These are phyloP conservation scores for Trichoderma asperellum DNA, from an alignment of 2,329 filamentous ascomycete genomes.

Conservation along the genomic window DNA sequence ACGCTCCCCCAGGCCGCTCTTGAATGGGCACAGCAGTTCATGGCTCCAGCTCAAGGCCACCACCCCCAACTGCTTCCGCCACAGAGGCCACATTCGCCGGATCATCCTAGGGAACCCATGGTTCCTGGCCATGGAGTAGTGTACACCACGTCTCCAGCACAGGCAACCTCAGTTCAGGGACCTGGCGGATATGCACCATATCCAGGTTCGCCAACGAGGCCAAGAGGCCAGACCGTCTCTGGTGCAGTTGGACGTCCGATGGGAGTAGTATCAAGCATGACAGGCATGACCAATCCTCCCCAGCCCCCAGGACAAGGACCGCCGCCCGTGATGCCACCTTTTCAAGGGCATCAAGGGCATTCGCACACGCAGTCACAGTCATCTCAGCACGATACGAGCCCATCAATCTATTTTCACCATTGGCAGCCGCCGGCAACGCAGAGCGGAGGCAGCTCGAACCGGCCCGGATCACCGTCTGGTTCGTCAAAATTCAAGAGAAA, in stretches of 20 bases:
- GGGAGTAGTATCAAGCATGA: constrained; percentile 45
- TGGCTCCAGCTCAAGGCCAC: constrained; percentile 55
- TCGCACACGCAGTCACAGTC: constrained; percentile 57
- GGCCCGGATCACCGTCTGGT: constrained; percentile 75
- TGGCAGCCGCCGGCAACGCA: constrained; percentile 82
- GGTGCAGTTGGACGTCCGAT: constrained; percentile 46
- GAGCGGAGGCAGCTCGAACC: constrained; percentile 61
- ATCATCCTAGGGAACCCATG: constrained; percentile 58
- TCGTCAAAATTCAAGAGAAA: constrained; percentile 63
- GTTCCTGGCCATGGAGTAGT: constrained; percentile 46
- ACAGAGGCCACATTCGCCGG: constrained; percentile 56
- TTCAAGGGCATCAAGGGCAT: constrained; percentile 43
- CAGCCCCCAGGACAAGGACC: constrained; percentile 38
- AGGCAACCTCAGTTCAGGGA: constrained; percentile 41
- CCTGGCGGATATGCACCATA: constrained; percentile 50
- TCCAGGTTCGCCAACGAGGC: constrained; percentile 55
- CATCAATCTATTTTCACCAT: constrained; percentile 87
- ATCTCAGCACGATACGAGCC: constrained; percentile 67
- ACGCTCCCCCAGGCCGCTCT: constrained; percentile 62
- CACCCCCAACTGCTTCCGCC: constrained; percentile 56
- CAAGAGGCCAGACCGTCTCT: constrained; percentile 55
- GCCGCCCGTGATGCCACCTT: constrained; percentile 43
- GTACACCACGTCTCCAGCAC: constrained; percentile 45
- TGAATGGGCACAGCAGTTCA: constrained; percentile 71
- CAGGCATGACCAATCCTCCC: constrained; percentile 51